These are phyloP conservation scores for Cucumis melo DNA, from an alignment of 306 rosid species.

Conservation along the genomic window DNA sequence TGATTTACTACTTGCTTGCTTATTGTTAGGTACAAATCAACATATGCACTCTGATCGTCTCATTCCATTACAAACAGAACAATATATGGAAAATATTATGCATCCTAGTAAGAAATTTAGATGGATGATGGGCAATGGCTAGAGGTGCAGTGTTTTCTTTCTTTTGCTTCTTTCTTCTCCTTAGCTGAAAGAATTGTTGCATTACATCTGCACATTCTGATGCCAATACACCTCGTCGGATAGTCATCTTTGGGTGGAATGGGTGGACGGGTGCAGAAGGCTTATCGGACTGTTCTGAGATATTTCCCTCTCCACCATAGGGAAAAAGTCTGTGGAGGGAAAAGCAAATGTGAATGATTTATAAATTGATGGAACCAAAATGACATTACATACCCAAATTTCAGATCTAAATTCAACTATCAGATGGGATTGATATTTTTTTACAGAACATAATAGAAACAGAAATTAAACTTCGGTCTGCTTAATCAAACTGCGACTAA, in stretches of 20 bases:
- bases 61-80: constrained; percentile 41
- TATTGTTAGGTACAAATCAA: not conserved
- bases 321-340: constrained; percentile 53
- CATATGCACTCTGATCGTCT: not conserved
- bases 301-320: constrained; percentile 39
- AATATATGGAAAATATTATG: constrained; percentile 60
- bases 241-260: constrained; percentile 77
- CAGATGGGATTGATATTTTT: not conserved
- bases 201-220: constrained; percentile 68
- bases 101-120: constrained; percentile 53
- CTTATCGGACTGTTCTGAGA: constrained; percentile 29
- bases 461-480: not conserved
- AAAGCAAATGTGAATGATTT: not conserved
- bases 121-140: constrained; percentile 31
- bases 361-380: not conserved
- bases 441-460: not conserved
- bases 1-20: not conserved
- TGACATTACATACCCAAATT: not conserved
- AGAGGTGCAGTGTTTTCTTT: constrained; percentile 23
- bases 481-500: not conserved
- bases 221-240: constrained; percentile 64
- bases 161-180: constrained; percentile 49
- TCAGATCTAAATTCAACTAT: not conserved
- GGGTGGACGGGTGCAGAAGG: constrained; percentile 81
- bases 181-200: constrained; percentile 88